Base-by-base conservation (phyloP, 371 early-diverging fungal species). In the Mortierella sp. region DNA sequence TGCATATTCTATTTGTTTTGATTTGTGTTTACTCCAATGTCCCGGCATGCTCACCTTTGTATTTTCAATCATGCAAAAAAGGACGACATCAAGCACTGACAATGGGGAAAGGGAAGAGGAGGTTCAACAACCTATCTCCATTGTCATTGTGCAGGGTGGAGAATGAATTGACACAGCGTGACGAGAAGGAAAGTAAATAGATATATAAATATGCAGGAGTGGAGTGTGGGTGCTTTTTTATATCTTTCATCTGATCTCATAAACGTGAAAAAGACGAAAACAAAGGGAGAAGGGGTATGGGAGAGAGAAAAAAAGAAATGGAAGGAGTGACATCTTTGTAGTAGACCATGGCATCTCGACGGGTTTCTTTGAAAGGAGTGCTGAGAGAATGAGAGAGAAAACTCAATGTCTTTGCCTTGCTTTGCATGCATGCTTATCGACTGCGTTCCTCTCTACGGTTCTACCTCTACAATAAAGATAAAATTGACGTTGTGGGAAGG, bases 11-110 rank as follows among this genome's bases (percentile, higher is more conserved):
- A 2, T 58, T 58, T 31, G 13, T 60, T 11, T 14, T 11, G 28
- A 3, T 26, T 26, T n/a, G 24, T 55, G 16, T 14, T 31, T 38
- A 24, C 65, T 65, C 65, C 65, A 65, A 21, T 65, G 65, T 65
- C 65, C 65, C 65, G 42, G 65, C 65, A 34, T 38, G 24, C 16
- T 16, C 24, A n/a, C 28, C 34, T 70, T 70, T n/a, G 38, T 70
- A 70, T 72, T 72, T 50, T n/a, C 48, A 72, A 26, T 71, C 50
- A 72, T 73, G 73, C 73, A 73, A 73, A 73, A 47, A 47, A 50
- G 50, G 42, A n/a, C 5, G 42, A 38, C 3, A 5, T 5, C 42
- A 38, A 38, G 42, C 42, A 38, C 42, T 38, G 42, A 5, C 5
- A 31, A 19, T 3, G 42, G 5, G 5, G 42, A 8, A 38, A 34